Evolutionary conservation across 2,329 filamentous ascomycete genomes (phyloP).

Genomic region (Graphilbum ipis-grandicollis): DNA sequence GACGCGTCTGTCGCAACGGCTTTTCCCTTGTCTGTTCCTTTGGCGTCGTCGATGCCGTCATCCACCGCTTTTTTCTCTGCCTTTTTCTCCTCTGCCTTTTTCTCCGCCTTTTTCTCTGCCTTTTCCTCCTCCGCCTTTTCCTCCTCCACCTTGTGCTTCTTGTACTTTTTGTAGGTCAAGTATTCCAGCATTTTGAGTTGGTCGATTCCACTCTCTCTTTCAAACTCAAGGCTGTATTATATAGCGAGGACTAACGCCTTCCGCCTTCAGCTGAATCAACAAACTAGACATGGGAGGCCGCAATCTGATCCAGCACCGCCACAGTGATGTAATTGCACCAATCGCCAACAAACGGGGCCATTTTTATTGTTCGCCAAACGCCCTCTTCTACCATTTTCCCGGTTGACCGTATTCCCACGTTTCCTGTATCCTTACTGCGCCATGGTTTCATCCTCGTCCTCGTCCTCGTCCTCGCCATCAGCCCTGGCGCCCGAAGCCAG

Average conservation of each 20-base stretch:
- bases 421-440: not conserved
- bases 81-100: conserved; percentile 15
- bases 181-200: conserved; percentile 54
- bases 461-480: conserved; percentile 7
- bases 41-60: too few species aligned
- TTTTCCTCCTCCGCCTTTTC: conserved; percentile 12
- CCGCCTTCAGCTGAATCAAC: too few species aligned
- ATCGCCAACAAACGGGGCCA: too few species aligned
- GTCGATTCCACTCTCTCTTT: too few species aligned
- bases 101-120: conserved; percentile 10
- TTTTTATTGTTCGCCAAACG: too few species aligned
- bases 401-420: too few species aligned
- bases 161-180: conserved; percentile 43
- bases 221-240: too few species aligned
- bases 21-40: conserved; percentile 12
- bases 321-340: conserved; percentile 4
- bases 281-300: not conserved
- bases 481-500: not conserved
- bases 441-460: conserved; percentile 10
- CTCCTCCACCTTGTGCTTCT: conserved; percentile 39
- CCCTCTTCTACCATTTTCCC: too few species aligned
- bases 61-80: conserved; percentile 20
- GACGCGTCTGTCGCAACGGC: not conserved
- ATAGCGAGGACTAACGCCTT: too few species aligned
- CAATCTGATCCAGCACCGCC: not conserved